Percentiles rank a stretch among this genome's conserved stretches.
Evolutionary conservation across 768 basidiomycete species (phyloP).

Genomic region (Tricholoma bakamatsutake): DNA sequence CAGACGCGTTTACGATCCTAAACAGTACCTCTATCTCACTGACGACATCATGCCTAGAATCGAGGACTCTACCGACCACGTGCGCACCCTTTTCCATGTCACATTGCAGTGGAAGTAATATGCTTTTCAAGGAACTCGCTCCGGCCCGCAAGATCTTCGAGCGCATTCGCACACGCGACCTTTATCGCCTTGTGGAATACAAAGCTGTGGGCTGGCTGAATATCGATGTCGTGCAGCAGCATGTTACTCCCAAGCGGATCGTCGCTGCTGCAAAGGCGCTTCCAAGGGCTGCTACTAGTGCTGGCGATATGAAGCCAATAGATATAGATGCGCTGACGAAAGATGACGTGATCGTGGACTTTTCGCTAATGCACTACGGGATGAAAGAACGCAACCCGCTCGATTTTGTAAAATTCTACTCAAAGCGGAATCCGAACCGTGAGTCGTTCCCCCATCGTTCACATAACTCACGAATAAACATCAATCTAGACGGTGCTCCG

Average conservation of each 20-base stretch:
- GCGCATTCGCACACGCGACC: slow-evolving; percentile 54
- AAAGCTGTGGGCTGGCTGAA: slow-evolving; percentile 42
- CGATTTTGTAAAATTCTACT: slow-evolving; percentile 66
- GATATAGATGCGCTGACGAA: slow-evolving; percentile 30
- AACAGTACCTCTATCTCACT: slow-evolving; percentile 57
- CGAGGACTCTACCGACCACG: slow-evolving; percentile 45
- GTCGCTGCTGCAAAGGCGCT: slow-evolving; percentile 33
- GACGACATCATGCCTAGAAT: slow-evolving; percentile 63
- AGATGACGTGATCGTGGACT: slow-evolving; percentile 58
- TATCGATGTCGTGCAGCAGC: slow-evolving; percentile 26
- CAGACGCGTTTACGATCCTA: slow-evolving; percentile 46
- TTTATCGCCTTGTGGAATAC: slow-evolving; percentile 68
- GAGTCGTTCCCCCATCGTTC: slow-evolving; percentile 7
- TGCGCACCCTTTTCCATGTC: slow-evolving; percentile 21
- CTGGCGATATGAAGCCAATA: slow-evolving; percentile 16
- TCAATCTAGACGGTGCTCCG: slow-evolving; percentile 31
- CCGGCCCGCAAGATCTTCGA: slow-evolving; percentile 54
- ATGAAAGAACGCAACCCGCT: slow-evolving; percentile 68
- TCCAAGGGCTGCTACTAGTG: slow-evolving; percentile 7
- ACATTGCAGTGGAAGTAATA: not conserved
- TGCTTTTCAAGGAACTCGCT: slow-evolving; percentile 45
- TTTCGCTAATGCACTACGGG: slow-evolving; percentile 69
- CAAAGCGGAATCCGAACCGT: slow-evolving; percentile 59
- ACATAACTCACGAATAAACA: not conserved
- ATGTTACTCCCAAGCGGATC: slow-evolving; percentile 38